Conservation (phyloP, 768 basidiomycete genomes). For the Rhizopogon rudus region DNA sequence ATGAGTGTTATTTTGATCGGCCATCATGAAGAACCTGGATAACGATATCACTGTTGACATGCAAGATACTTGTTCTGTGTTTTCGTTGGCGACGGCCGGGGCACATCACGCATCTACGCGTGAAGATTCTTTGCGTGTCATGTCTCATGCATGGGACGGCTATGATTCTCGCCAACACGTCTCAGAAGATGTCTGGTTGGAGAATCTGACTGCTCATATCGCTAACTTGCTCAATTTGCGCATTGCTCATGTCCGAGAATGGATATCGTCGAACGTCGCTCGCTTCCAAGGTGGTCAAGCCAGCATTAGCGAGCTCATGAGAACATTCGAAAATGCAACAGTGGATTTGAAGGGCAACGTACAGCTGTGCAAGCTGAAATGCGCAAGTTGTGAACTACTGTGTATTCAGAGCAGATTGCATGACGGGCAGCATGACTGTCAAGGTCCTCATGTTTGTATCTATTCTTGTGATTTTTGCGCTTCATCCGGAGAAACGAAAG, state of each 20-base stretch:
- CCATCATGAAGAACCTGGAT: no score
- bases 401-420: constrained; percentile 47
- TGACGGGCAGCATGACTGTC: constrained; percentile 42
- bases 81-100: no score
- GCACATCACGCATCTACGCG: no score
- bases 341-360: constrained; percentile 43
- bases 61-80: no score
- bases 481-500: constrained; percentile 21
- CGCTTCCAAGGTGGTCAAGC: constrained; percentile 43
- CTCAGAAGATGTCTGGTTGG: constrained; percentile 4
- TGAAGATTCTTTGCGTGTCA: background rate
- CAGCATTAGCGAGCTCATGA: constrained; percentile 38
- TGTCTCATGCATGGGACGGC: constrained; percentile 15
- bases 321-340: constrained; percentile 35
- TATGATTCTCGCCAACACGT: constrained; percentile 14
- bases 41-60: no score
- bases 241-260: constrained; percentile 42
- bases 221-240: constrained; percentile 35
- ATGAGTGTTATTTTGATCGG: no score
- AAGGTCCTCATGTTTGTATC: constrained; percentile 42
- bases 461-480: constrained; percentile 40
- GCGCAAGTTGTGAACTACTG: constrained; percentile 42
- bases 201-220: constrained; percentile 24
- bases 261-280: constrained; percentile 45
- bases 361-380: constrained; percentile 46